Evolutionary conservation across 768 basidiomycete genomes (phyloP).

Genomic region (Crassisporium funariophilum): DNA sequence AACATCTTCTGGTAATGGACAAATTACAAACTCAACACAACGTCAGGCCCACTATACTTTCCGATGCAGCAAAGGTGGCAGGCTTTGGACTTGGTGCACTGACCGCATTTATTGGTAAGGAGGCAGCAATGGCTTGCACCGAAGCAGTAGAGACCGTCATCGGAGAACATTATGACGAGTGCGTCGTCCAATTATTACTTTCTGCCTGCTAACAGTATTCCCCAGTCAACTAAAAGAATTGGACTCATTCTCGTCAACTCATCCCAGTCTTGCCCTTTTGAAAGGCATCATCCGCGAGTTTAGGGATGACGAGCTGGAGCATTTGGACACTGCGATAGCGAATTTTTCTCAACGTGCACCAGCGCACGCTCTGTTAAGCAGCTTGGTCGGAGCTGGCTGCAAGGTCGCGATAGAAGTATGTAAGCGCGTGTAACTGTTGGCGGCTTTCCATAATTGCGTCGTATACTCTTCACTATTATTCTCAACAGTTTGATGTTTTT

Average conservation of each 20-base stretch:
- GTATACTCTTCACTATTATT: conserved; percentile 5
- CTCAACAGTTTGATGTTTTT: too few relatives aligned
- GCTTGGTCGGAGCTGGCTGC: conserved; percentile 83
- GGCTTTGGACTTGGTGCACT: conserved; percentile 85
- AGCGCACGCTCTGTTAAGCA: conserved; percentile 87
- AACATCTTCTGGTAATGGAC: conserved; percentile 86
- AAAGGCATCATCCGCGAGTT: conserved; percentile 78
- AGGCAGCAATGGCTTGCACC: conserved; percentile 98
- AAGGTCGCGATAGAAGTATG: conserved; percentile 89
- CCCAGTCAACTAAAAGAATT: conserved; percentile 81
- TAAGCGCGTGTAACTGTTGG: conserved; percentile 65
- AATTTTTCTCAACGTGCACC: conserved; percentile 89
- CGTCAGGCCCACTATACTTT: conserved; percentile 81
- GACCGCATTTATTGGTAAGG: conserved; percentile 86
- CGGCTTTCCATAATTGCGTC: conserved; percentile 1
- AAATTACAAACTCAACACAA: conserved; percentile 81
- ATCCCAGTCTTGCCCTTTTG: conserved; percentile 79
- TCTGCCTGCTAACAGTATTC: background rate
- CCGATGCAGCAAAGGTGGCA: conserved; percentile 82
- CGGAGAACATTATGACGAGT: conserved; percentile 99
- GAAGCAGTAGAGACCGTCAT: conserved; percentile 98
- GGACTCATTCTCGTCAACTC: conserved; percentile 58
- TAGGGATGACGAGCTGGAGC: conserved; percentile 93
- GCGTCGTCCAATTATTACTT: conserved; percentile 32
- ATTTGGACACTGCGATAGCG: conserved; percentile 88